These are phyloP conservation scores for Biscogniauxia mediterranea DNA, from an alignment of 2,329 filamentous ascomycete genomes.

Conservation along the genomic window DNA sequence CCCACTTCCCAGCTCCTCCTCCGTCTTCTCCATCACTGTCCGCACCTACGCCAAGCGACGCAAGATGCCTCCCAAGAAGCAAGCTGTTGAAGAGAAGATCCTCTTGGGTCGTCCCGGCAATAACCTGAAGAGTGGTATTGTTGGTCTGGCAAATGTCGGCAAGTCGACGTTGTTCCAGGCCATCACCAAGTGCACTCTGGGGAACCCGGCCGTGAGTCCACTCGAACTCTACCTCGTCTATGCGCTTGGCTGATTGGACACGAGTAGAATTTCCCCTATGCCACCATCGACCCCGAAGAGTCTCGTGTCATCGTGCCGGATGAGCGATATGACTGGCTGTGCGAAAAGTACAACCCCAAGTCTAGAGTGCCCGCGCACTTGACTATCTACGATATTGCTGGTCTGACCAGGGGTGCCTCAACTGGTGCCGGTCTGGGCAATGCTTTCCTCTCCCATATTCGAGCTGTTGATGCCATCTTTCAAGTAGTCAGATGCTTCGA, in stretches of 20 bases:
- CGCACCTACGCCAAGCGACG: constrained; percentile 56
- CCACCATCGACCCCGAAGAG: constrained; percentile 98
- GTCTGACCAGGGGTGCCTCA: constrained; percentile 91
- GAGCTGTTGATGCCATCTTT: constrained; percentile 97
- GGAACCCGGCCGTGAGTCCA: constrained; percentile 84
- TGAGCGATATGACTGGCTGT: constrained; percentile 93
- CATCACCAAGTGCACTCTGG: constrained; percentile 95
- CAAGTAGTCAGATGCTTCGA: constrained; percentile 97
- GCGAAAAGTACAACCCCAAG: constrained; percentile 96
- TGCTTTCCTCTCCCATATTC: constrained; percentile 96
- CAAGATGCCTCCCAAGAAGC: constrained; percentile 97
- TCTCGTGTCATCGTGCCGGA: constrained; percentile 96
- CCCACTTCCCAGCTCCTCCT: constrained; percentile 49
- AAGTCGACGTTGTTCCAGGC: constrained; percentile 99
- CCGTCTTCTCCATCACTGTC: constrained; percentile 46
- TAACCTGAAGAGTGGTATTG: constrained; percentile 98
- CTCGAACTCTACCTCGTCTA: constrained; percentile 30
- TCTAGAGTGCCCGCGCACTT: constrained; percentile 94
- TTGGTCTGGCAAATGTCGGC: constrained; percentile 97
- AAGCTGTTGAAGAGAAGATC: constrained; percentile 89
- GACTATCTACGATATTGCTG: constrained; percentile 98
- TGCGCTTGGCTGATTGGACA: constrained; percentile 34
- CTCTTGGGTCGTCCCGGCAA: constrained; percentile 94
- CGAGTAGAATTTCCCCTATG: constrained; percentile 89
- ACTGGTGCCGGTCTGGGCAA: constrained; percentile 98